Evolutionary conservation across 768 basidiomycete genomes (phyloP).

Genomic region (Chalciporus piperatus): DNA sequence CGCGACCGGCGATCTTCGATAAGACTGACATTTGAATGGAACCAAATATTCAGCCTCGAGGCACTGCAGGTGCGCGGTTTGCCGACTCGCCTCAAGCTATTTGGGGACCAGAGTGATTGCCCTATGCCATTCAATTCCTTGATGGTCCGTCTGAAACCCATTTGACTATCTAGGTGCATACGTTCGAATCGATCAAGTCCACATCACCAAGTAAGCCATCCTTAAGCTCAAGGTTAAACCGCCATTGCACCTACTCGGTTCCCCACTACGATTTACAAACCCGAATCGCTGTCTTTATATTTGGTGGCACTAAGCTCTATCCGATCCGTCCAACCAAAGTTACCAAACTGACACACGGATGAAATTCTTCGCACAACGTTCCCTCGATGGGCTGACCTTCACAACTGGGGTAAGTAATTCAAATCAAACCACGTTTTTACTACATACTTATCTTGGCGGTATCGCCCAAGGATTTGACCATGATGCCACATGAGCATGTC

Average conservation of each 20-base stretch:
- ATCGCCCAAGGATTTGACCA: constrained; percentile 5
- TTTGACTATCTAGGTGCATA: no score
- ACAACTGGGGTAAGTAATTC: constrained; percentile 15
- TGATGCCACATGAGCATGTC: background rate
- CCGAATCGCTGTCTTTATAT: background rate
- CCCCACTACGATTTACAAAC: background rate
- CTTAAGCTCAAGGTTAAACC: background rate
- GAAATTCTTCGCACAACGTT: constrained; percentile 3
- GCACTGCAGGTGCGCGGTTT: no score
- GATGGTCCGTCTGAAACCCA: no score
- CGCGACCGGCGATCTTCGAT: no score
- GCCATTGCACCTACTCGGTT: background rate
- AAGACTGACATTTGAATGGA: no score
- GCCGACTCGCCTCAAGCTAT: no score
- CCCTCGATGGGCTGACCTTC: constrained; percentile 7
- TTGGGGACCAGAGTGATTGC: no score
- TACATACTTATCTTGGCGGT: constrained; percentile 16
- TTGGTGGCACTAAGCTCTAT: background rate
- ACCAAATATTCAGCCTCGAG: no score
- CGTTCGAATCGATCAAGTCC: no score
- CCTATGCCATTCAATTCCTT: no score
- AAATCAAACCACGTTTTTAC: background rate
- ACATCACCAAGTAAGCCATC: background rate
- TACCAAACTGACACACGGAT: constrained; percentile 3
- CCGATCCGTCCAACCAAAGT: constrained; percentile 1